phyloP scores from a whole-genome alignment of 2,329 filamentous ascomycete species.

The Curvularia hawaiiensis region DNA sequence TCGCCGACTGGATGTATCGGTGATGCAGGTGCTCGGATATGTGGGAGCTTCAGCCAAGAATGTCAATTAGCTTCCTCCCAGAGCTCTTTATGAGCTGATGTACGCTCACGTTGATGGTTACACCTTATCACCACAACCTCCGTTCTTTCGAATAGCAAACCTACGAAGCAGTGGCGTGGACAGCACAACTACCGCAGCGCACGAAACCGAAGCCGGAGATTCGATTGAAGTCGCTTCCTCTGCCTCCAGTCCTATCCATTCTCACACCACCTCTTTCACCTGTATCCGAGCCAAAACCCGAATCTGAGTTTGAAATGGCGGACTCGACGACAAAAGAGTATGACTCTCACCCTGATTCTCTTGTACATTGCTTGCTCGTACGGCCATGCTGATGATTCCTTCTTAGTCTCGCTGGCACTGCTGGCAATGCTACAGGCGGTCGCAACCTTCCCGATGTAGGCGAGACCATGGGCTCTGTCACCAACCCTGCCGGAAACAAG shows the following conservation, averaged over 20 bases:
- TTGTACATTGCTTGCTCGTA: neutral
- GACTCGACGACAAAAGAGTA: conserved; percentile 18
- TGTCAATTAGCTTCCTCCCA: neutral
- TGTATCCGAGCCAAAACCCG: conserved; percentile 1
- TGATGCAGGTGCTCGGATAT: conserved; percentile 14
- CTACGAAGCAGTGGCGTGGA: conserved; percentile 20
- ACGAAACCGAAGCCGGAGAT: conserved; percentile 14
- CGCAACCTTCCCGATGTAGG: conserved; percentile 15
- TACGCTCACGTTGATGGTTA: neutral
- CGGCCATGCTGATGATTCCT: conserved; percentile 3
- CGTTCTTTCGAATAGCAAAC: neutral
- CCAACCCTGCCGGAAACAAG: neutral
- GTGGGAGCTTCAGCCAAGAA: conserved; percentile 1
- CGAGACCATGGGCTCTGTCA: conserved; percentile 15
- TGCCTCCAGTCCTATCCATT: conserved; percentile 1
- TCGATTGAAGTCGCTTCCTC: conserved; percentile 5
- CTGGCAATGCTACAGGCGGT: conserved; percentile 15
- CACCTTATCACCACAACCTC: conserved; percentile 1
- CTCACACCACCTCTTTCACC: conserved; percentile 7
- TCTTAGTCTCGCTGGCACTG: conserved; percentile 10
- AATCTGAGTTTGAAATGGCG: conserved; percentile 11
- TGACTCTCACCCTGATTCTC: neutral
- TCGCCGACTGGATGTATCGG: conserved; percentile 19
- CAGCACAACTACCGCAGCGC: conserved; percentile 12
- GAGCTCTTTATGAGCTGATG: conserved; percentile 6